Conservation (phyloP, 768 basidiomycete species). For the Tulasnella calospora region DNA sequence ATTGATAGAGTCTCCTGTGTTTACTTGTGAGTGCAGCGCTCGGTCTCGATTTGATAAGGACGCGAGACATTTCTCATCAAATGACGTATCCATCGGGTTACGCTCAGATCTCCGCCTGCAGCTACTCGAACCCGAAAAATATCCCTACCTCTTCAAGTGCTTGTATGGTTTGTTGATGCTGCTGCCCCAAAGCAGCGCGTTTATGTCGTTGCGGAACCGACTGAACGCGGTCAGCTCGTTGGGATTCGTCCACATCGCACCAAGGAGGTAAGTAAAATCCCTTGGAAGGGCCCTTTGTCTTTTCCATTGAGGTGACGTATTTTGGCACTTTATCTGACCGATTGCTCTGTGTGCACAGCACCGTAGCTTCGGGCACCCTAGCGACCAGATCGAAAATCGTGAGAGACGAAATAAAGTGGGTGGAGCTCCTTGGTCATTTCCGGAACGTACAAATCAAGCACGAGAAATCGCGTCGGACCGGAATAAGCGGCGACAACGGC, state of each 20-base stretch:
- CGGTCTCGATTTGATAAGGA: neutral
- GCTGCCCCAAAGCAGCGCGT: slow-evolving; percentile 93
- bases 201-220: slow-evolving; percentile 88
- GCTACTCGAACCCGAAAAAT: slow-evolving; percentile 91
- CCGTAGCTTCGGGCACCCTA: neutral
- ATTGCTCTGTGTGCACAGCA: neutral
- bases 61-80: neutral
- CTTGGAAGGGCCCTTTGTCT: neutral
- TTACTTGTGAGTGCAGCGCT: slow-evolving; percentile 71
- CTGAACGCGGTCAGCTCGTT: slow-evolving; percentile 92
- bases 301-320: neutral
- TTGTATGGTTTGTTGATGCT: slow-evolving; percentile 96
- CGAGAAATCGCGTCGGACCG: slow-evolving; percentile 81
- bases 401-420: slow-evolving; percentile 95
- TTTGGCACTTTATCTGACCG: neutral
- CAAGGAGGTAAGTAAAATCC: slow-evolving; percentile 60
- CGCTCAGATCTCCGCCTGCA: slow-evolving; percentile 75
- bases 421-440: slow-evolving; percentile 89
- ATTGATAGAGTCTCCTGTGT: slow-evolving; percentile 95
- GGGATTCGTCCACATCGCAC: slow-evolving; percentile 86
- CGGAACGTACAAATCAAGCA: slow-evolving; percentile 82
- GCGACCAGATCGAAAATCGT: slow-evolving; percentile 69
- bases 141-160: slow-evolving; percentile 95
- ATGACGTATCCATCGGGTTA: neutral
- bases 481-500: slow-evolving; percentile 56